phyloP scores from a whole-genome alignment of 192 early-diverging fungal genomes.

The Coemansia erecta region DNA sequence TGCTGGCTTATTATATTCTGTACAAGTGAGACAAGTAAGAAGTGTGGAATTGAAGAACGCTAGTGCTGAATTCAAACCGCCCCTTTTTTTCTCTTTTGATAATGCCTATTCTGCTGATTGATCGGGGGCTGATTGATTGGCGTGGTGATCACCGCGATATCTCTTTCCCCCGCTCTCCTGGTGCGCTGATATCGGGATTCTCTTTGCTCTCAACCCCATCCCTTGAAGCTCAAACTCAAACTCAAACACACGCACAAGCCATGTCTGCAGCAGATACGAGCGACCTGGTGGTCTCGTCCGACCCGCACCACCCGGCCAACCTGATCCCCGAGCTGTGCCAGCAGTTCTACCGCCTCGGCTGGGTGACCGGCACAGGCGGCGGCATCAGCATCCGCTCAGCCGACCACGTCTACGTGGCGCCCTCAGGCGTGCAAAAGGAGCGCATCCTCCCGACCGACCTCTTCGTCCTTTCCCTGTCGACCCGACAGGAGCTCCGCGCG shows the following conservation, averaged over 20 bases:
- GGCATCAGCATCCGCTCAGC: slow-evolving; percentile 79
- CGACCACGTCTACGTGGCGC: slow-evolving; percentile 83
- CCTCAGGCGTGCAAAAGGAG: slow-evolving; percentile 94
- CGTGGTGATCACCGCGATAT: no score
- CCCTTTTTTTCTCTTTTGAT: no score
- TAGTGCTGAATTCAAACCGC: no score
- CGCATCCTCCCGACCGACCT: slow-evolving; percentile 81
- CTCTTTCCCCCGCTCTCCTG: no score
- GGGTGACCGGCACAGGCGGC: slow-evolving; percentile 96
- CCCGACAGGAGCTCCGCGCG: slow-evolving; percentile 62
- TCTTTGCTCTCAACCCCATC: no score
- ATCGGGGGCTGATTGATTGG: no score
- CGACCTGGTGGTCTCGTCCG: slow-evolving; percentile 56
- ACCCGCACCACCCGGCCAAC: slow-evolving; percentile 71
- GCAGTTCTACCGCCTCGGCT: slow-evolving; percentile 86
- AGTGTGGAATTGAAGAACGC: no score
- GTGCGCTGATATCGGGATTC: no score
- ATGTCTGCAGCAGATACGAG: slow-evolving; percentile 7
- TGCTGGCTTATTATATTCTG: neutral
- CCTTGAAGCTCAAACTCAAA: neutral
- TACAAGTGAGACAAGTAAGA: no score
- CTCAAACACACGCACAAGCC: neutral
- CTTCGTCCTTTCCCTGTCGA: slow-evolving; percentile 71
- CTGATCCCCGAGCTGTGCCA: slow-evolving; percentile 91
- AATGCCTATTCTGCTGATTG: no score